Conservation (phyloP, 2,329 filamentous ascomycete species). For the Calonectria pseudoreteaudii region DNA sequence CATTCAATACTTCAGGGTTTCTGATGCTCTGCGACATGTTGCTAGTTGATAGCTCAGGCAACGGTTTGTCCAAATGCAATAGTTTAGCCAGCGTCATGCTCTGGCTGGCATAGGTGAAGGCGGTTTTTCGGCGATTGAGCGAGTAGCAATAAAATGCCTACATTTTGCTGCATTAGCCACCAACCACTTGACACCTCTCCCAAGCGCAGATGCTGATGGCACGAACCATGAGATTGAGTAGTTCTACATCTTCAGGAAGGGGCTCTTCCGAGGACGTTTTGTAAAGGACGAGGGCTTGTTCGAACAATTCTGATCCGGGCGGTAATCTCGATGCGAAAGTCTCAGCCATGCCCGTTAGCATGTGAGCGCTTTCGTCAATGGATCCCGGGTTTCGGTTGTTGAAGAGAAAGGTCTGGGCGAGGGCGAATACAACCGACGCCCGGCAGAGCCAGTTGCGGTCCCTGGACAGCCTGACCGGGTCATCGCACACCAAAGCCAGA, state of each 20-base stretch:
- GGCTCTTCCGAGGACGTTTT: conserved; percentile 22
- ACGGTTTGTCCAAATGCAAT: conserved; percentile 7
- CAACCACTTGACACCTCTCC: background rate
- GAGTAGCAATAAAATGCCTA: conserved; percentile 28
- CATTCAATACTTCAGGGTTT: background rate
- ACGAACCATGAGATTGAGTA: conserved; percentile 24
- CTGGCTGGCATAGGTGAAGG: conserved; percentile 21
- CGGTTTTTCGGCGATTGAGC: conserved; percentile 23
- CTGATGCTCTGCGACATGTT: background rate
- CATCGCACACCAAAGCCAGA: background rate
- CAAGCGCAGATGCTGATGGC: background rate
- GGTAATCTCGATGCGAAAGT: background rate
- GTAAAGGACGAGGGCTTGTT: conserved; percentile 23
- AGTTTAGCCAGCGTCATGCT: conserved; percentile 20
- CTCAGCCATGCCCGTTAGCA: background rate
- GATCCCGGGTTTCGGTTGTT: background rate
- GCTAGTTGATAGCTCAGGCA: background rate
- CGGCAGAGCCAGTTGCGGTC: conserved; percentile 25
- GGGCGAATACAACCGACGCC: conserved; percentile 19
- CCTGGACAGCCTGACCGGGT: conserved; percentile 9
- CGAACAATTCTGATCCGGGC: conserved; percentile 17
- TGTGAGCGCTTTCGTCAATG: background rate
- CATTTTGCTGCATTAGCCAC: background rate
- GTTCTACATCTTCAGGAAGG: conserved; percentile 15
- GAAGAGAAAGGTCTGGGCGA: conserved; percentile 19